These are phyloP conservation scores for Pueraria montana DNA, from an alignment of 306 rosid species.

Conservation along the genomic window DNA sequence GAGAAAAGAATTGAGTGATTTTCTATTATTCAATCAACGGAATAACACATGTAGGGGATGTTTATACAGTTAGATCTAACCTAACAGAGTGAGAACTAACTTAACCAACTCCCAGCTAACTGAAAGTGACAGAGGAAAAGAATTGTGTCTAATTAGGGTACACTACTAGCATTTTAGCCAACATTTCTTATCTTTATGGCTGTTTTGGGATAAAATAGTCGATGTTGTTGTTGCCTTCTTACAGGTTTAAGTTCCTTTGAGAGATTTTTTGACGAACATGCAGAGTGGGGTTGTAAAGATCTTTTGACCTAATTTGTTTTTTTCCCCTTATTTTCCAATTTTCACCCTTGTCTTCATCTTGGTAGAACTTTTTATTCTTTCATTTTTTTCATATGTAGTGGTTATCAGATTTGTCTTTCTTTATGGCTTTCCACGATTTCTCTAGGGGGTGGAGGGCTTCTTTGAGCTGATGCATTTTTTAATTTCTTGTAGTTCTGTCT, in stretches of 20 bases:
- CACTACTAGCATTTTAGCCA: neutral
- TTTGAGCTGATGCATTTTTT: conserved; percentile 2
- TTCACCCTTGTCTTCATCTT: neutral
- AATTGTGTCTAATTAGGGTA: neutral
- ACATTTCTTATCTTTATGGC: neutral
- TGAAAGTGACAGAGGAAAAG: too few species aligned
- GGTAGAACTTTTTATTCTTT: neutral
- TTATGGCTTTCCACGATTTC: neutral
- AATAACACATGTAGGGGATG: neutral
- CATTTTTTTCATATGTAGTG: too few species aligned
- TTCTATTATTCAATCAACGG: neutral
- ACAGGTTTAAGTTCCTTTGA: neutral
- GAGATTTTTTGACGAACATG: too few species aligned
- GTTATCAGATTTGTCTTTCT: neutral
- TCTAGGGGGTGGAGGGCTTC: neutral
- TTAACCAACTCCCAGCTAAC: too few species aligned
- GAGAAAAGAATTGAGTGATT: too few species aligned
- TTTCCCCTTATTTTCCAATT: too few species aligned
- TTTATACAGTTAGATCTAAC: too few species aligned
- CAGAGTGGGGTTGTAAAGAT: too few species aligned
- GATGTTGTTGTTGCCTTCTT: neutral
- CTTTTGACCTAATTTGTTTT: too few species aligned
- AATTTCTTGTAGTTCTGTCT: conserved; percentile 14
- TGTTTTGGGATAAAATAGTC: neutral
- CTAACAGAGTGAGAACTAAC: too few species aligned